These are phyloP conservation scores for Adansonia madagascariensis DNA, from an alignment of 441 rosid species.

Conservation along the genomic window DNA sequence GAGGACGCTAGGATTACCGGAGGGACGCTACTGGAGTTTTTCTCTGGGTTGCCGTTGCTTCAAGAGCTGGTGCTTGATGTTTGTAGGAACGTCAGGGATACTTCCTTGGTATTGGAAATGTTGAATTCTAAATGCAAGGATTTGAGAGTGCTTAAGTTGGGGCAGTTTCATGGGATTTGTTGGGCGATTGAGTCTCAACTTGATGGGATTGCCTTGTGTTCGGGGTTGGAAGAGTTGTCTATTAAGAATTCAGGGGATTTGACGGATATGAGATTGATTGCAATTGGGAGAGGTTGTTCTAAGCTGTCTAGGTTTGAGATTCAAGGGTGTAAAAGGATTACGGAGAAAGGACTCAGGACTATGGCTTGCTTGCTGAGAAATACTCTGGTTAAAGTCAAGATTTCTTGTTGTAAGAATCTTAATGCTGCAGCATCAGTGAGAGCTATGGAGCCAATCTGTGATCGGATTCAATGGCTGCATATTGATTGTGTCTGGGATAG, in stretches of 20 bases:
- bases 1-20: slow-evolving; percentile 63
- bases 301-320: slow-evolving; percentile 65
- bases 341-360: slow-evolving; percentile 68
- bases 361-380: slow-evolving; percentile 51
- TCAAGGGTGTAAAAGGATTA: slow-evolving; percentile 78
- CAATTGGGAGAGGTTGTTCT: slow-evolving; percentile 80
- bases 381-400: slow-evolving; percentile 67
- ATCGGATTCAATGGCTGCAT: slow-evolving; percentile 63
- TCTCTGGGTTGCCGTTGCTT: slow-evolving; percentile 51
- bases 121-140: slow-evolving; percentile 58
- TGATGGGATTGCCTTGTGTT: slow-evolving; percentile 79
- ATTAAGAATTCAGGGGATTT: slow-evolving; percentile 67
- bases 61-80: slow-evolving; percentile 75
- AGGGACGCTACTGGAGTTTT: slow-evolving; percentile 52
- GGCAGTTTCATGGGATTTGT: slow-evolving; percentile 73
- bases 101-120: slow-evolving; percentile 57
- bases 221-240: slow-evolving; percentile 58
- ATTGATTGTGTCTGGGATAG: slow-evolving; percentile 83
- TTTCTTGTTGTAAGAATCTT: slow-evolving; percentile 73
- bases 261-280: slow-evolving; percentile 78
- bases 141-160: slow-evolving; percentile 58
- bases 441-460: slow-evolving; percentile 66
- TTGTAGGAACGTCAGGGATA: slow-evolving; percentile 64
- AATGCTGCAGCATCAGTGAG: slow-evolving; percentile 57
- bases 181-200: slow-evolving; percentile 61